Base-by-base conservation (phyloP, 2,329 filamentous ascomycete species). In the Monilinia fructigena region DNA sequence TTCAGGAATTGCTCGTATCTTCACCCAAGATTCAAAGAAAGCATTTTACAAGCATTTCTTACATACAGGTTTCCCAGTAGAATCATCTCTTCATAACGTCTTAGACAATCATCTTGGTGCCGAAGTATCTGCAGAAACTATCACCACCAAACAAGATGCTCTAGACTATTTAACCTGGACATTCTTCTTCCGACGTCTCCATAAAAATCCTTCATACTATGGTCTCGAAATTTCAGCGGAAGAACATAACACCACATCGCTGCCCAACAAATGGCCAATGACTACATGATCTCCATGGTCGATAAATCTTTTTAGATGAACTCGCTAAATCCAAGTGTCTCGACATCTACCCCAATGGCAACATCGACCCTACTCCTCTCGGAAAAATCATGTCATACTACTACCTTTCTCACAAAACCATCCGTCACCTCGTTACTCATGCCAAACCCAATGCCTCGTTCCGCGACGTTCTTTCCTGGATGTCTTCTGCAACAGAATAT, bases 321-420 rank as follows among this genome's bases (percentile, higher is more conserved):
- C 85, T 99, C 5, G 89, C 89, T 0, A 85, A 90, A 69, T 98
- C 93, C 2, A 89, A 89, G 64, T 99, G 95, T 79, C 87, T 97
- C 20, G 84, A 89, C 23, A 83, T 96, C 3, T 90, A 92, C 74
- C 88, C 89, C 55, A 97, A 95, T 70, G 94, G 94, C 54, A 90
- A 97, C 72, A 88, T 99, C 38, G 91, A 97, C 72, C 82, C 94
- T 0, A 98, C 95, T 0, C 89, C 94, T 0, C 84, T 98, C 8
- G 95, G 95, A 74, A 97, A 97, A 81, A 98, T 99, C 75, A 97
- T 98, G 92, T 96, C 91, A 77, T 99, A 98, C 82, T 99, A 99
- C 83, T 99, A 99, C 76, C 88, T 95, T 58, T 96, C 93, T 0
- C 95, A 99, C 80, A 91, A 91, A 78, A 99, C 95, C 0, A 93